Base-by-base conservation (phyloP, 257 asterid species). In the Solanum ossicruentum region DNA sequence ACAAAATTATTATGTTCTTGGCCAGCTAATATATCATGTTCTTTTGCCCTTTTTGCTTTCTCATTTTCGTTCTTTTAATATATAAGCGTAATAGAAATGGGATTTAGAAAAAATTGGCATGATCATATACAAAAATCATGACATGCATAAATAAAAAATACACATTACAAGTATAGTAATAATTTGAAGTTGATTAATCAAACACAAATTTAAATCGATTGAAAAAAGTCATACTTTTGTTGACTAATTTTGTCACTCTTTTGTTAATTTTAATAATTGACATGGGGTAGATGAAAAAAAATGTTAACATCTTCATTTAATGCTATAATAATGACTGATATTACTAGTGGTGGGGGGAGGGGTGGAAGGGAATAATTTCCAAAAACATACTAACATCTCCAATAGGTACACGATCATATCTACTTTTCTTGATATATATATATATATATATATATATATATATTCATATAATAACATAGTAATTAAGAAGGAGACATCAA, bases 401-500 rank as follows among this genome's bases (percentile, higher is more conserved):
- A 28, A 66, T 32, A n/a, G 75, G 47, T 66, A 67, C 47, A 13
- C 75, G 41, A 36, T 67, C 75, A 36, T 28, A 23, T 63, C 41
- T 36, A 36, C 41, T 4, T 36, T 36, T 36, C 41, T 36, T 36
- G 6, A 36, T 5, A 36, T 36, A 26, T 67, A 32, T 67, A 77
- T 49, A 18, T 87, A 28, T 85, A 32, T 67, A 77, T 49, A 18
- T 87, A 28, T 85, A 32, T 67, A 77, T 55, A 15, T 87, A 28
- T 85, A 28, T 11, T n/a, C 36, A 67, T 75, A 82, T 85, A 84
- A 78, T 84, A 85, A 66, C 90, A 88, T 83, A 82, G 17, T 61
- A 84, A 51, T 54, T 54, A 54, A 55, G 60, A 85, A 83, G 88
- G 84, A 49, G 87, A 89, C 87, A 89, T 36, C 6, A 16, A 13